Evolutionary conservation across 495 filamentous ascomycete species (phyloP), one percentile per base, ranked within the genome.

Genomic region (Trichocladium uniseriatum): DNA sequence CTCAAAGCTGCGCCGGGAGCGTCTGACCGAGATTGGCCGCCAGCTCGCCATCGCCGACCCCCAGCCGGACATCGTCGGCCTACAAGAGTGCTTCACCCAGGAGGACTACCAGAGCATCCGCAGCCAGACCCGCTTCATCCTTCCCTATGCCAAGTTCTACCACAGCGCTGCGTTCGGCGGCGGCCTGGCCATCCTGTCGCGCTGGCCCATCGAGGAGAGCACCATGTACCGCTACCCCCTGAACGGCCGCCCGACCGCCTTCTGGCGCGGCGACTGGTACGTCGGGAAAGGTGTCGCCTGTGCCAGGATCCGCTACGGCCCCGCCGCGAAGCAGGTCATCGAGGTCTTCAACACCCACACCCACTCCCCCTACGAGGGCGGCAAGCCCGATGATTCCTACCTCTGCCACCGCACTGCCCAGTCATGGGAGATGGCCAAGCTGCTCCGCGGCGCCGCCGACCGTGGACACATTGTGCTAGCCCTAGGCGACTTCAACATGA

Each of bases 111-210:
- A 79, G 31, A 80, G 74, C 62, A 89, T 98, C 53, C 86, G 86
- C 27, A 64, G 75, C 18, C 76, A 84, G 50, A 95, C 89, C 0
- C 73, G 73, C 38, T 70, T 84, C 52, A 73, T 92, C 38, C 77
- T 97, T n/a, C 92, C 92, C 1, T 86, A 94, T 62, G 89, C 81
- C 27, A 98, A 98, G 65, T 95, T 91, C 71, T 98, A 95, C 72
- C 78, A 81, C 57, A 85, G 85, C 55, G 92, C 88, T 20, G 83
- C 86, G 31, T 89, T 95, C 57, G 91, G 92, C 21, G 86, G 83
- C 32, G 92, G 92, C 3, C 72, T 98, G 22, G 94, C 82, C 15
- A 95, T 98, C 49, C 72, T 98, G n/a, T 94, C 87, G 11, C 79
- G 79, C 75, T 97, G 87, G 89, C 92, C 91, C n/a, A 88, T 98